Evolutionary conservation across 768 basidiomycete species (phyloP).

Genomic region (Pleurotus tuber-regium): DNA sequence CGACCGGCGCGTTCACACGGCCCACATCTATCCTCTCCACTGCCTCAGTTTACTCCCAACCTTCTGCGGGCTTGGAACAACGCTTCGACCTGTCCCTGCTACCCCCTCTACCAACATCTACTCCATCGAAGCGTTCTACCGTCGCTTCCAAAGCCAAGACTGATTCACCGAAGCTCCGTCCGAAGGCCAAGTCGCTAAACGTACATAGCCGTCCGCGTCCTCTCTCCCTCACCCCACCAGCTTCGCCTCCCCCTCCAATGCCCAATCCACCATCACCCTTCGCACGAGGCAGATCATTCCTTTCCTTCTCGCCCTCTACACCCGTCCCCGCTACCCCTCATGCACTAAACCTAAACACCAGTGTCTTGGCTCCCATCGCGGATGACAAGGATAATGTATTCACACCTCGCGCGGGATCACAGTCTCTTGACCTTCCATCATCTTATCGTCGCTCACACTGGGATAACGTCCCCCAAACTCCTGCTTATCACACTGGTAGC

Average conservation of each 20-base stretch:
- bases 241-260: not conserved
- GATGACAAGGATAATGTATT: not conserved
- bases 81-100: not conserved
- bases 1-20: not conserved
- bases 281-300: not conserved
- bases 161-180: not conserved
- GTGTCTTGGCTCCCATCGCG: not conserved
- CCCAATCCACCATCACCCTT: not conserved
- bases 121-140: not conserved
- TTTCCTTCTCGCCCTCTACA: not conserved
- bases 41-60: conserved; percentile 8
- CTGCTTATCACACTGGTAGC: not conserved
- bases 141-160: not conserved
- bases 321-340: not conserved
- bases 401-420: conserved; percentile 2
- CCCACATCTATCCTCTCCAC: conserved; percentile 9
- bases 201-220: conserved; percentile 3
- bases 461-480: conserved; percentile 7
- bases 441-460: conserved; percentile 6
- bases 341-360: no score
- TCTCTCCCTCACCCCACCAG: not conserved
- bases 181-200: conserved; percentile 5
- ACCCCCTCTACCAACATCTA: not conserved
- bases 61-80: not conserved
- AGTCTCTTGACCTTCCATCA: conserved; percentile 1